Base-by-base conservation (phyloP, 2,329 filamentous ascomycete species). In the Sphaceloma murrayae region DNA sequence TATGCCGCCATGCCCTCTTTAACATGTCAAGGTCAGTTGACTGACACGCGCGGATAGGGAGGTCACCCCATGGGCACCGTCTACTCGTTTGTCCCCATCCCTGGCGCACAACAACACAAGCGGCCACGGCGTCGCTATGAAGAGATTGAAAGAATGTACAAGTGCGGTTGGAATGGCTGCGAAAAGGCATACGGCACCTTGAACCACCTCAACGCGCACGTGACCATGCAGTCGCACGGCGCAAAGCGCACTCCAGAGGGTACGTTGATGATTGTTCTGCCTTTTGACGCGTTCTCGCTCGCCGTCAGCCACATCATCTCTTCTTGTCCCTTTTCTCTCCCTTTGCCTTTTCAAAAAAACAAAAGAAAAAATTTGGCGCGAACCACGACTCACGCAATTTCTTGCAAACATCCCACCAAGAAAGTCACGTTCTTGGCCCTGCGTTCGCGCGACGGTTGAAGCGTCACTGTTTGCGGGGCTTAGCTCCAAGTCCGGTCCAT, bases 111-210 rank as follows among this genome's bases (percentile, higher is more conserved):
- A 61, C 91, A 98, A 62, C 89, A 96, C 64, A 98, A 98, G 70
- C 79, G 91, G 47, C 91, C 91, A 9, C 78, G 91, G 52, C 75
- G 91, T 56, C 78, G 91, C 44, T 98, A 95, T 57, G 91, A 98
- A 65, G 91, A 98, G 62, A 98, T 98, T 56, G 91, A 98, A 69
- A 81, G 91, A 60, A 96, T 98, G 91, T 96, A 98, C 72, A 96
- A 96, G 66, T 98, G 91, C 60, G 91, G 89, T 18, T 96, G 87
- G 85, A 89, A 95, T 53, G 88, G 88, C 6, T 98, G 91, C 60
- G 91, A 98, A 66, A 98, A 98, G 68, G 91, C 91, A 2, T 98
- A 98, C 55, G 91, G 91, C 48, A 98, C 91, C 36, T 68, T 98
- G 50, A 98, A 98, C 64, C 91, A 98, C 62, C 64, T 98, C 54